phyloP scores from a whole-genome alignment of 2,329 filamentous ascomycete species.

The Claviceps pusilla region DNA sequence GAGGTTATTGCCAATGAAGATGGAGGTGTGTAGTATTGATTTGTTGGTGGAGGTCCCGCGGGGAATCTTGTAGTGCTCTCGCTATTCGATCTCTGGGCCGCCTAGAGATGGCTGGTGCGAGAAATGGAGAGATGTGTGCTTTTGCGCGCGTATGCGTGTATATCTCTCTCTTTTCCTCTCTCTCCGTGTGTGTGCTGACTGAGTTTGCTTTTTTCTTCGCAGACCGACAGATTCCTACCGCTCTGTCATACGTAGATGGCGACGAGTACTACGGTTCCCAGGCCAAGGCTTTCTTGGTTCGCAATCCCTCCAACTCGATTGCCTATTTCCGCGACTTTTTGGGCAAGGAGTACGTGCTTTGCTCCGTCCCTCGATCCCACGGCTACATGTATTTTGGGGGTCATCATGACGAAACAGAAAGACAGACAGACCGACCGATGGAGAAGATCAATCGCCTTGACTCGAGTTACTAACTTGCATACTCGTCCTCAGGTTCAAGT shows the following conservation, averaged over 20 bases:
- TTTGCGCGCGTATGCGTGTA: background rate
- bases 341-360: conserved; percentile 62
- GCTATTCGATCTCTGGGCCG: no score
- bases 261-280: conserved; percentile 95
- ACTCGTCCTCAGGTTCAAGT: conserved; percentile 52
- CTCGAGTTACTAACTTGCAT: background rate
- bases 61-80: background rate
- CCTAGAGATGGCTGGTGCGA: background rate
- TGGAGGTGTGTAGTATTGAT: conserved; percentile 51
- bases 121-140: background rate
- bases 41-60: background rate
- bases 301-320: conserved; percentile 85
- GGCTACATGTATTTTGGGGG: no score
- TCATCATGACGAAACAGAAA: background rate
- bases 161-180: no score
- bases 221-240: conserved; percentile 94
- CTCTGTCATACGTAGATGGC: conserved; percentile 85
- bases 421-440: background rate
- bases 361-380: no score
- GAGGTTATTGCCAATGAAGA: conserved; percentile 99
- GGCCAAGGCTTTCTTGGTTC: conserved; percentile 83
- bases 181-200: background rate
- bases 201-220: conserved; percentile 3
- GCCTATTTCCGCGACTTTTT: conserved; percentile 93
- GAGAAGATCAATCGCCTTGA: background rate